Base-by-base conservation (phyloP, 176 grass and related monocot genomes). In the Metroxylon sagu region DNA sequence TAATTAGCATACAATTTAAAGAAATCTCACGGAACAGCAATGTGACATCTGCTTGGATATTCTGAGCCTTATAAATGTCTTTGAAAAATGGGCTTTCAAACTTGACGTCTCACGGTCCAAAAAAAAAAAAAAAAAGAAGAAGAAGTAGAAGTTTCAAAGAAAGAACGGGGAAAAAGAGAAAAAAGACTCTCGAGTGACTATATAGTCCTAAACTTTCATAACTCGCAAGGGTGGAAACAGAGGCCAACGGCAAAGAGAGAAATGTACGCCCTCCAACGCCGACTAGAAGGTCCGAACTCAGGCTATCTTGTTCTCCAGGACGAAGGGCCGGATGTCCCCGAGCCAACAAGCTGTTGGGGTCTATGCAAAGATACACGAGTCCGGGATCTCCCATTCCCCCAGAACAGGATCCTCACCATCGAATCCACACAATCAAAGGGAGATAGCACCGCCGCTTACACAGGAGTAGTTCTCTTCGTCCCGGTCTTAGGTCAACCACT, bases 381-480 rank as follows among this genome's bases (percentile, higher is more conserved):
- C 23, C 26, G 43, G 5, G 10, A 62, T 35, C 83, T 85, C 48
- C 83, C 83, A 4, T 81, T 85, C 65, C 68, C 83, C 7, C 77
- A 85, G 68, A 86, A 63, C 63, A 65, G 64, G 49, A 57, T 48
- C 56, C 68, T 77, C 18, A 54, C 16, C 19, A 35, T 84, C 18
- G 1, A 21, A 55, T 53, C 70, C 64, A 51, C 60, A 1, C 5
- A 49, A 49, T 17, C 25, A 6, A 29, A 16, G 3, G 50, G 26
- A 31, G 1, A 77, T 14, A 0, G 23, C 16, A 1, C 6, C 1
- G 0, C 0, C 3, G 16, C 10, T 30, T 30, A 52, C 27, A 18
- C 4, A 0, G 23, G 26, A 0, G 48, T 21, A 4, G 77, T 29
- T 5, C 4, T 77, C 27, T 60, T 85, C 28, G 52, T 85, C 6